Percentiles rank a stretch among this genome's conserved stretches.
phyloP scores from a whole-genome alignment of 768 basidiomycete genomes.

The Suillus plorans region DNA sequence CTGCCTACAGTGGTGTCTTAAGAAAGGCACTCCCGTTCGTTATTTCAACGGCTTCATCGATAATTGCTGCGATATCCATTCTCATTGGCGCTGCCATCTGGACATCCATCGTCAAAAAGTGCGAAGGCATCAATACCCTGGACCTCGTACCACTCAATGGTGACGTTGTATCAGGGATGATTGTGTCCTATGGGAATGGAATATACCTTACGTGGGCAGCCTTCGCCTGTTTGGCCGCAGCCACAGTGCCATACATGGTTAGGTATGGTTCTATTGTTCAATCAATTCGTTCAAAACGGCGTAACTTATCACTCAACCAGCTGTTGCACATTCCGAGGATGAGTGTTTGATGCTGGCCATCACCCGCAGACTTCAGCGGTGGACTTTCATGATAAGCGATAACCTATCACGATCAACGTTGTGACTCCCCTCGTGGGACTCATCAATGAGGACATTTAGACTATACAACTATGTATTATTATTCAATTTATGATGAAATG shows the following conservation, averaged over 20 bases:
- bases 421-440: background rate
- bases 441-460: background rate
- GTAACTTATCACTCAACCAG: slow-evolving; percentile 35
- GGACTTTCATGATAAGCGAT: background rate
- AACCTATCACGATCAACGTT: slow-evolving; percentile 4
- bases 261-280: slow-evolving; percentile 47
- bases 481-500: background rate
- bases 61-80: slow-evolving; percentile 59
- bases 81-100: slow-evolving; percentile 74
- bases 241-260: slow-evolving; percentile 73
- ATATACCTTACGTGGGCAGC: slow-evolving; percentile 74
- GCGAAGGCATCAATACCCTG: slow-evolving; percentile 55
- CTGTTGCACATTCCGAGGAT: slow-evolving; percentile 81
- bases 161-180: slow-evolving; percentile 54
- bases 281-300: background rate
- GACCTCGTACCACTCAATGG: slow-evolving; percentile 34
- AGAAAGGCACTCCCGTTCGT: slow-evolving; percentile 68
- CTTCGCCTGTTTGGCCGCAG: slow-evolving; percentile 63
- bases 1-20: slow-evolving; percentile 54
- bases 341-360: slow-evolving; percentile 30
- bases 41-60: slow-evolving; percentile 60
- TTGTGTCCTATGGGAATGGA: slow-evolving; percentile 59
- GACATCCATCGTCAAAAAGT: slow-evolving; percentile 72
- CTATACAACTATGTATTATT: background rate
- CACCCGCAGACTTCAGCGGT: background rate